Percentiles rank a stretch among this genome's conserved stretches.
Evolutionary conservation across 2,329 filamentous ascomycete genomes (phyloP).

Genomic region (Sphaerulina vaccinii): DNA sequence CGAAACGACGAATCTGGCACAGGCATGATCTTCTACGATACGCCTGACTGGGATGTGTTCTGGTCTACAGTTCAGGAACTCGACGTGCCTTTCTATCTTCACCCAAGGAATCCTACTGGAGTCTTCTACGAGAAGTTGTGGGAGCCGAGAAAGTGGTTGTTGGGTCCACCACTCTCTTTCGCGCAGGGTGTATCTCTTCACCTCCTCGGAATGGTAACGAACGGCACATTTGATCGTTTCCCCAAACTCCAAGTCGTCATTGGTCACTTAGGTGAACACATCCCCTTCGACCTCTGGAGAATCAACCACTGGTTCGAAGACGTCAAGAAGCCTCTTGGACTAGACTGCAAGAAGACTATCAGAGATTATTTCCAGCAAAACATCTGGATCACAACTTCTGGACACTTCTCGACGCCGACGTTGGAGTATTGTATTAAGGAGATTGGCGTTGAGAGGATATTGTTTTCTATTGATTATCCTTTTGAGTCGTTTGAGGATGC

Average conservation of each 20-base stretch:
- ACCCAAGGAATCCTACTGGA: slow-evolving; percentile 52
- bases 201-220: slow-evolving; percentile 52
- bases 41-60: slow-evolving; percentile 60
- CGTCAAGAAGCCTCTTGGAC: slow-evolving; percentile 52
- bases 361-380: slow-evolving; percentile 56
- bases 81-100: slow-evolving; percentile 64
- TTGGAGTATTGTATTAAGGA: slow-evolving; percentile 52
- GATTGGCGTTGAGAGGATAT: slow-evolving; percentile 40
- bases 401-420: slow-evolving; percentile 56
- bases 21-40: slow-evolving; percentile 64
- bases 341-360: slow-evolving; percentile 49
- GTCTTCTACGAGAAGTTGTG: slow-evolving; percentile 59
- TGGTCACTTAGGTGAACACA: slow-evolving; percentile 50
- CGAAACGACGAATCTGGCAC: slow-evolving; percentile 58
- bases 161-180: slow-evolving; percentile 60
- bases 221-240: slow-evolving; percentile 51
- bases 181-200: slow-evolving; percentile 61
- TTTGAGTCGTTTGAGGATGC: slow-evolving; percentile 34
- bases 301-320: slow-evolving; percentile 55
- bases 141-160: slow-evolving; percentile 58
- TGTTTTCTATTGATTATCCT: slow-evolving; percentile 36
- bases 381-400: slow-evolving; percentile 58
- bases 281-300: slow-evolving; percentile 53
- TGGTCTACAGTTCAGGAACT: slow-evolving; percentile 59
- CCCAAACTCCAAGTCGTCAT: slow-evolving; percentile 50